Percentiles rank a stretch among this genome's conserved stretches.
Conservation (phyloP, 1,284 basidiomycete species). For the Bondarzewia mesenterica region DNA sequence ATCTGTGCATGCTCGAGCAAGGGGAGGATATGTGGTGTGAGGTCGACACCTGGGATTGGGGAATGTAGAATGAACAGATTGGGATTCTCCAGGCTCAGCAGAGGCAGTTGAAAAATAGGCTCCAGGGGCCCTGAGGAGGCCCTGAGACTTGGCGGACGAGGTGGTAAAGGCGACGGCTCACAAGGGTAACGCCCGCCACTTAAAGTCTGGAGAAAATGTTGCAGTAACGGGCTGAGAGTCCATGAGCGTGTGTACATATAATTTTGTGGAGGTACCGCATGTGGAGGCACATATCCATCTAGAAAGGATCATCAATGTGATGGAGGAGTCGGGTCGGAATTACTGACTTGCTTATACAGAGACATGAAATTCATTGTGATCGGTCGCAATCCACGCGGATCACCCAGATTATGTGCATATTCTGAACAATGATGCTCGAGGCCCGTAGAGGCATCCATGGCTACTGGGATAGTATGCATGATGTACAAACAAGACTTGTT, state of each 20-base stretch:
- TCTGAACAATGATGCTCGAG: background rate
- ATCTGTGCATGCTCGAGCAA: no score
- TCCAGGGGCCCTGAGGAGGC: background rate
- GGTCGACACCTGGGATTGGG: no score
- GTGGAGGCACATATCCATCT: background rate
- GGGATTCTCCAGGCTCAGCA: background rate
- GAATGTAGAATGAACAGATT: no score
- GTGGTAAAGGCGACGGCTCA: background rate
- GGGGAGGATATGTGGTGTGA: no score
- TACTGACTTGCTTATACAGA: background rate
- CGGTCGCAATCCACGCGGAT: background rate
- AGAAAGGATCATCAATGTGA: background rate
- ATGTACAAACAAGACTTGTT: background rate
- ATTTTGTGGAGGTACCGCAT: background rate
- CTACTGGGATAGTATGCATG: background rate
- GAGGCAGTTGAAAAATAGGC: background rate
- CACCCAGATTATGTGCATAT: background rate
- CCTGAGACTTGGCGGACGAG: no score
- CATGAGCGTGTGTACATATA: background rate
- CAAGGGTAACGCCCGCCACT: background rate
- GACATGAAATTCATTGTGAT: background rate
- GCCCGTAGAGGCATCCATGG: background rate
- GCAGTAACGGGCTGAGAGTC: background rate
- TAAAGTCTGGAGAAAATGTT: no score
- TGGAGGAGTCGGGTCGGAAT: background rate